phyloP scores from a whole-genome alignment of 768 basidiomycete genomes.

The Suillus discolor region DNA sequence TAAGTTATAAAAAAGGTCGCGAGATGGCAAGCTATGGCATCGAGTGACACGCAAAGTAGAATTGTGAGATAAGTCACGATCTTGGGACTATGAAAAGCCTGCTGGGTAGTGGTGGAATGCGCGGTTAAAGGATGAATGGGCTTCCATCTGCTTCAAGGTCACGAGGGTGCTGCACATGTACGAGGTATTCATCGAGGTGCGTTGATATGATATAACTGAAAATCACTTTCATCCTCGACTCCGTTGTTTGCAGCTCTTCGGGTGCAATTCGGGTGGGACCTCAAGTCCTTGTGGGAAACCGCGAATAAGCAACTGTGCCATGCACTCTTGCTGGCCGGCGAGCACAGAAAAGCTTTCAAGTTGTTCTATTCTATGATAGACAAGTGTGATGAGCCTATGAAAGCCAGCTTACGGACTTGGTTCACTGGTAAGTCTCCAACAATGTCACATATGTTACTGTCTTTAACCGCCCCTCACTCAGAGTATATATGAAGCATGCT shows the following conservation, averaged over 20 bases:
- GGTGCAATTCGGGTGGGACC: too few species aligned
- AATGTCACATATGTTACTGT: not conserved
- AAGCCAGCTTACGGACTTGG: not conserved
- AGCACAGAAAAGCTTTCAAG: not conserved
- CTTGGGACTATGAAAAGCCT: not conserved
- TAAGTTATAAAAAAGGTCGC: too few species aligned
- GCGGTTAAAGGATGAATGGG: too few species aligned
- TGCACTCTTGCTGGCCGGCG: not conserved
- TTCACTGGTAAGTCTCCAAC: not conserved
- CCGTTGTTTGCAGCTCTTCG: not conserved
- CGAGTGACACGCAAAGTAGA: too few species aligned
- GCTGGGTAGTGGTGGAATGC: not conserved
- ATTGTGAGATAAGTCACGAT: too few species aligned
- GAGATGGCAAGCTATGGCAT: too few species aligned
- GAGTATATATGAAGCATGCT: not conserved
- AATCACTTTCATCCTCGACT: not conserved
- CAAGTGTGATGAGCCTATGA: not conserved
- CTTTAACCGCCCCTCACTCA: not conserved
- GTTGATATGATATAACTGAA: not conserved
- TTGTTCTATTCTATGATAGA: not conserved
- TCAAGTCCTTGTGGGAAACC: not conserved
- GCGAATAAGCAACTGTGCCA: not conserved
- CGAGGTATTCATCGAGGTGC: not conserved
- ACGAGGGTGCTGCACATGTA: not conserved
- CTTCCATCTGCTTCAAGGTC: not conserved